Percentiles rank a stretch among this genome's conserved stretches.
Conservation (phyloP, 768 basidiomycete species). For the Psilocybe sp. region DNA sequence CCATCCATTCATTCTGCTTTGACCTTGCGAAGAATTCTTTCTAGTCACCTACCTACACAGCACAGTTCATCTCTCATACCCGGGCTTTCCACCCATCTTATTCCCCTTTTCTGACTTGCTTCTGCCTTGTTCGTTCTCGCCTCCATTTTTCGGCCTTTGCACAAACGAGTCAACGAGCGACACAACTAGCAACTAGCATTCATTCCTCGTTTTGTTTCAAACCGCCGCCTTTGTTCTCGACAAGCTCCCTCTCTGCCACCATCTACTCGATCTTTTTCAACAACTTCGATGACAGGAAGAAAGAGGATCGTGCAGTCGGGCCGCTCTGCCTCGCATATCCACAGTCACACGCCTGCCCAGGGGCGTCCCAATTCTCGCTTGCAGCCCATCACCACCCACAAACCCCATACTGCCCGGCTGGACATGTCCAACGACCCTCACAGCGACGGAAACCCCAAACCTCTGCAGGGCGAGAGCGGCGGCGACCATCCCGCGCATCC, state of each 20-base stretch:
- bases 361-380: background rate
- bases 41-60: constrained; percentile 10
- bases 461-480: background rate
- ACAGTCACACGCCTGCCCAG: constrained; percentile 7
- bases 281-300: background rate
- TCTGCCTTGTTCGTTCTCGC: background rate
- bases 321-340: constrained; percentile 12
- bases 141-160: constrained; percentile 6
- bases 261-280: background rate
- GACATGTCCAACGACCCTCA: constrained; percentile 8
- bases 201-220: too few species aligned
- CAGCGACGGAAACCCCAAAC: background rate
- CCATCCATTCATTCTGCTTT: background rate
- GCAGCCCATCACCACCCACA: constrained; percentile 2
- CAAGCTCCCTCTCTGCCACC: background rate
- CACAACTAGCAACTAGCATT: too few species aligned
- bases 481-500: constrained; percentile 2
- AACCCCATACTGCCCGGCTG: constrained; percentile 11
- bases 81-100: constrained; percentile 1
- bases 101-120: background rate
- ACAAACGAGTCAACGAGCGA: too few species aligned
- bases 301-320: background rate
- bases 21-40: background rate
- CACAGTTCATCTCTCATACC: constrained; percentile 5
- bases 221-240: constrained; percentile 5